Base-by-base conservation (phyloP, 164 flowering plant genomes). In the Paratinospora sagittata region DNA sequence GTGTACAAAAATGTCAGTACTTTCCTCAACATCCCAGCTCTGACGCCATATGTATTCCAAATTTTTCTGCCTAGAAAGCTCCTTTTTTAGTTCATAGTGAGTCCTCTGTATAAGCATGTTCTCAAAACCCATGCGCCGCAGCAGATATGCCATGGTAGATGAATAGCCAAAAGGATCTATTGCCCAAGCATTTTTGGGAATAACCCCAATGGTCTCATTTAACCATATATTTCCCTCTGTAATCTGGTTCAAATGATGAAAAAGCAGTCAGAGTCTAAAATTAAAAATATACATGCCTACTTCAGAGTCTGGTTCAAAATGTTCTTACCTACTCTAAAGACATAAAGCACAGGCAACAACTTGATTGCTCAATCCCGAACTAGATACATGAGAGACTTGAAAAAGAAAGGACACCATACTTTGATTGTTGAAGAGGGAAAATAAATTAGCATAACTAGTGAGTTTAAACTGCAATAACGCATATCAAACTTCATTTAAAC, bases 111-210 rank as follows among this genome's bases (percentile, higher is more conserved):
- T 96, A 73, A 96, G 93, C 99, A 96, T 96, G 80, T 93, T 96
- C 81, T 91, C 93, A 74, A 96, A 96, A 63, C 97, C 99, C 98
- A 96, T 96, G 26, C 97, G 93, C 52, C 99, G 91, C 33, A 96
- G 92, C 75, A 96, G 95, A 85, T 96, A 96, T 60, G 99, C 96
- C 99, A 96, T 96, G 37, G 99, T 91, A 57, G 99, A 76, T 11
- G 99, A 96, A 80, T 96, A 93, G 70, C 99, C 99, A 84, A 96
- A 93, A 47, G 99, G 99, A 82, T 96, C 99, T 65, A 96, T 96
- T 36, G 99, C 90, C 98, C 99, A 96, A 45, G 99, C 86, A 81
- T 96, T 96, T 80, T 88, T 93, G 0, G 99, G 99, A 74, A 96
- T 77, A 80, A 93, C 76, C 36, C 99, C 99, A 74, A 91, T 73